Evolutionary conservation across 305 asterid species (phyloP).

Genomic region (Solanum chacoense): DNA sequence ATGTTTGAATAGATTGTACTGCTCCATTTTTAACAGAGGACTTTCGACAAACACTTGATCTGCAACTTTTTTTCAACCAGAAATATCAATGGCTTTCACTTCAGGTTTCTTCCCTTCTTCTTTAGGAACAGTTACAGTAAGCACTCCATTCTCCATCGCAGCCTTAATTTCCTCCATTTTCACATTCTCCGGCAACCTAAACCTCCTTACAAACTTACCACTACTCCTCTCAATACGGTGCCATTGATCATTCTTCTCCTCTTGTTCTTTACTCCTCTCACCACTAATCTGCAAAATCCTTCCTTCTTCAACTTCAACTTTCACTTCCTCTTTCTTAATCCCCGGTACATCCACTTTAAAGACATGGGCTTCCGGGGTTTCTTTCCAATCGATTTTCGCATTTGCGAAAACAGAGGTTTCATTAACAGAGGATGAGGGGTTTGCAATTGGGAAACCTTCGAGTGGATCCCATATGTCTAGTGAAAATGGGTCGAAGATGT

Average conservation of each 20-base stretch:
- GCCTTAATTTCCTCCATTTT: conserved; percentile 26
- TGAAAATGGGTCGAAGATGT: conserved; percentile 13
- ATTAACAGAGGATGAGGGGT: not conserved
- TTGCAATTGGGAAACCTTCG: not conserved
- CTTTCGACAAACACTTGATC: not conserved
- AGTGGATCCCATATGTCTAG: not conserved
- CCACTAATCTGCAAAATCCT: conserved; percentile 27
- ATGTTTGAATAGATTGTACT: too few species aligned
- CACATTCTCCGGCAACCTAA: conserved; percentile 32
- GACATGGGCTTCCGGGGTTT: conserved; percentile 31
- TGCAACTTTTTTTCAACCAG: conserved; percentile 6
- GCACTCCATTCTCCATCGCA: conserved; percentile 28
- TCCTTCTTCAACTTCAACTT: conserved; percentile 32
- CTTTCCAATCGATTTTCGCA: conserved; percentile 32
- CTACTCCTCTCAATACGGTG: conserved; percentile 28
- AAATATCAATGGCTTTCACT: conserved; percentile 23
- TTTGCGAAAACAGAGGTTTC: conserved; percentile 5
- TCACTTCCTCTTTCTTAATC: conserved; percentile 33
- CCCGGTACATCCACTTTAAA: conserved; percentile 35
- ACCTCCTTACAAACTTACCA: conserved; percentile 20
- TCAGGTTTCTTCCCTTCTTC: conserved; percentile 25
- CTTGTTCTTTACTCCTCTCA: conserved; percentile 22
- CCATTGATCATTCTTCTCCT: conserved; percentile 27
- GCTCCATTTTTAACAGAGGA: not conserved
- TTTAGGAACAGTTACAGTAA: conserved; percentile 25